Evolutionary conservation across 768 basidiomycete species (phyloP).

Genomic region (Boletellus ananas): DNA sequence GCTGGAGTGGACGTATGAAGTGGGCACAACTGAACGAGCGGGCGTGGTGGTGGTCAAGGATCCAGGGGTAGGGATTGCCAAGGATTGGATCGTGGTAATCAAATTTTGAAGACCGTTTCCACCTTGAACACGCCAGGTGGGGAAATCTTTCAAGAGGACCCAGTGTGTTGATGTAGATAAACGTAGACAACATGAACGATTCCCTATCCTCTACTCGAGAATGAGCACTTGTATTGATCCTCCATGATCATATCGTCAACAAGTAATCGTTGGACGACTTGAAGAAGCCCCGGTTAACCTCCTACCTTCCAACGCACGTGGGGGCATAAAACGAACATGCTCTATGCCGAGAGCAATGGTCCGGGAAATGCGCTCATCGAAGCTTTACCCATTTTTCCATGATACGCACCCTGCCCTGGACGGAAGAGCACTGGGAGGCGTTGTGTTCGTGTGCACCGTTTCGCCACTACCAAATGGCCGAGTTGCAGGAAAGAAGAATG

Average conservation of each 20-base stretch:
- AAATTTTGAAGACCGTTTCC: conserved; percentile 9
- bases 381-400: not conserved
- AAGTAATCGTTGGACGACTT: no score
- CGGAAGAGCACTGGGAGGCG: not conserved
- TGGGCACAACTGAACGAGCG: conserved; percentile 56
- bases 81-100: conserved; percentile 62
- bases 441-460: not conserved
- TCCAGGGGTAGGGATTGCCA: conserved; percentile 52
- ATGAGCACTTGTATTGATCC: no score
- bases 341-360: not conserved
- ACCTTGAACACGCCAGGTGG: no score
- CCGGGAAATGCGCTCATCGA: not conserved
- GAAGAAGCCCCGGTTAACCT: no score
- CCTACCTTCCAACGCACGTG: not conserved
- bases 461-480: not conserved
- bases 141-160: no score
- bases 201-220: no score
- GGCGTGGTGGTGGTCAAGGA: conserved; percentile 75
- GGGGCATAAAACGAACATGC: not conserved
- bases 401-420: not conserved
- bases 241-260: no score
- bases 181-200: no score
- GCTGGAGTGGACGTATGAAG: conserved; percentile 65
- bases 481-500: no score
- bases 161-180: no score